Evolutionary conservation across 768 basidiomycete genomes (phyloP).

Genomic region (Favolaschia claudopus): DNA sequence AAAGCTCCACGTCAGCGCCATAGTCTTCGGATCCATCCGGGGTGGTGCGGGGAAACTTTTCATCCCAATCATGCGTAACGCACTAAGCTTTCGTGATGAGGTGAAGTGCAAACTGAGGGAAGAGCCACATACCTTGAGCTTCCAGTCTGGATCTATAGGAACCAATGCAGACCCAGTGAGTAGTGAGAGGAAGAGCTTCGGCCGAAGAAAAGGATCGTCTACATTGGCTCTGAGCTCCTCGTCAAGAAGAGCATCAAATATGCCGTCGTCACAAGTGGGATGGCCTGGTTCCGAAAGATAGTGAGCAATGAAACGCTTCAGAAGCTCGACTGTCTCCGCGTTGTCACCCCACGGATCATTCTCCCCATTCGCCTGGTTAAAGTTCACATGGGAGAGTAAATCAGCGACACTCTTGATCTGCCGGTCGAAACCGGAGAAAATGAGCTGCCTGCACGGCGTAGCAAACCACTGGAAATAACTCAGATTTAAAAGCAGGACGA

Average conservation of each 20-base stretch:
- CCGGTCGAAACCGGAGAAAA: not conserved
- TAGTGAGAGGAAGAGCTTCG: not conserved
- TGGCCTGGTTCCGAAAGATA: constrained; percentile 1
- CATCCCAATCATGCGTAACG: not conserved
- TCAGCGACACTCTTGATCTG: not conserved
- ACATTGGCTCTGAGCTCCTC: not conserved
- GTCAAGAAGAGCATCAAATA: not conserved
- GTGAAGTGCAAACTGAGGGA: not conserved
- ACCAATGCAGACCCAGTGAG: not conserved
- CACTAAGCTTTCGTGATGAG: not conserved
- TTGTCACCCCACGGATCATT: constrained; percentile 1
- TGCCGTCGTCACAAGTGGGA: not conserved
- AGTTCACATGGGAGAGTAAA: not conserved
- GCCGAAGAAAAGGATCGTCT: not conserved
- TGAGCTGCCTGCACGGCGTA: not conserved
- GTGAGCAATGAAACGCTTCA: not conserved
- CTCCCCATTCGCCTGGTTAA: not conserved
- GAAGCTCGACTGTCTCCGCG: not conserved
- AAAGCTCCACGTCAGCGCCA: not conserved
- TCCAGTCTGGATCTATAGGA: not conserved
- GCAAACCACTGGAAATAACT: constrained; percentile 4
- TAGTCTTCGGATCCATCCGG: not conserved
- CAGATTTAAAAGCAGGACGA: not conserved
- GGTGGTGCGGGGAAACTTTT: not conserved
- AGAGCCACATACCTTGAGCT: not conserved